Percentiles rank a stretch among this genome's conserved stretches.
Conservation (phyloP, 768 basidiomycete genomes). For the Melanogaster broomeanus region DNA sequence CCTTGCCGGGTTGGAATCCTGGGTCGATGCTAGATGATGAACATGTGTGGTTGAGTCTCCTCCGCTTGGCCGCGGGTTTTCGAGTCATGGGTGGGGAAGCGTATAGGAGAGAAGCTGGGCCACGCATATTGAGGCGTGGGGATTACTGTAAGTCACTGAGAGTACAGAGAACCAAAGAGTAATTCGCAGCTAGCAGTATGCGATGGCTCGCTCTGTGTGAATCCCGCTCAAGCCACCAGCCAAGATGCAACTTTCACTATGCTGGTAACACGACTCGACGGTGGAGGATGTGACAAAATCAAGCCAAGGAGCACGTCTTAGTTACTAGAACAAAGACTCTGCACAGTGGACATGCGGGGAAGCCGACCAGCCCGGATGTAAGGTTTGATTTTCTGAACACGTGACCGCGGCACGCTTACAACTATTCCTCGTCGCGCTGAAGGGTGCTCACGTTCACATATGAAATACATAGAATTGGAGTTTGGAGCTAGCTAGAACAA, state of each 20-base stretch:
- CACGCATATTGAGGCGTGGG: conserved; percentile 14
- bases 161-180: neutral
- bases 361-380: too few relatives aligned
- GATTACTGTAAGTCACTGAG: neutral
- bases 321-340: too few relatives aligned
- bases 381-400: conserved; percentile 27
- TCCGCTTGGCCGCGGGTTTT: conserved; percentile 26
- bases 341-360: too few relatives aligned
- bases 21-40: conserved; percentile 8
- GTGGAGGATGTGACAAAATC: too few relatives aligned
- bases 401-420: conserved; percentile 26
- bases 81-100: conserved; percentile 11
- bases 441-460: too few relatives aligned
- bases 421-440: too few relatives aligned
- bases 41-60: conserved; percentile 18
- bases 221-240: too few relatives aligned
- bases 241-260: too few relatives aligned
- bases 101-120: conserved; percentile 12
- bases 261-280: too few relatives aligned
- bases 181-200: neutral
- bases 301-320: too few relatives aligned
- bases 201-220: neutral
- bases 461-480: neutral
- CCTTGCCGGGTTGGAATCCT: conserved; percentile 13
- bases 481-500: too few relatives aligned